Base-by-base conservation (phyloP, 352 stramenopile genomes). In the Pilasporangium apinafurcum region DNA sequence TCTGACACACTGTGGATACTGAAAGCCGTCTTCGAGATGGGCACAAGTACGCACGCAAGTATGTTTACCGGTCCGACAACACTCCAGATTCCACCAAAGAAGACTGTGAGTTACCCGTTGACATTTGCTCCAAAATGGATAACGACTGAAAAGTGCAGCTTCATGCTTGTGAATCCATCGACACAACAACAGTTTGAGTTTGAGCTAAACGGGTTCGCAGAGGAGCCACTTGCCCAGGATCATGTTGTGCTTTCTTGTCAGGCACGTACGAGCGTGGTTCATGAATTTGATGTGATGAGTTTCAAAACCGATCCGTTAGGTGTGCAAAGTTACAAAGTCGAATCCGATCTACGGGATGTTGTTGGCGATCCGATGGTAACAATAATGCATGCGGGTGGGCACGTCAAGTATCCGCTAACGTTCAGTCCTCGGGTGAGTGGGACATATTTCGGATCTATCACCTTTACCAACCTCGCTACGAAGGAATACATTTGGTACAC, bases 401-500 rank as follows among this genome's bases (percentile, higher is more conserved):
- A 44, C 3, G 65, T 51, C 4, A 73, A 79, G 45, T 97, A 97
- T 39, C 53, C 68, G 16, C 57, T 97, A 4, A 94, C 71, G 0
- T 89, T 97, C 31, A 86, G 65, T 55, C 92, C 92, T 8, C 49
- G 90, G 12, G 67, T 97, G 20, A 95, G 88, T 9, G 92, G 93
- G 8, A 84, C 68, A 31, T 97, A 96, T 52, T 96, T 92, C 60
- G 93, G 93, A 6, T 92, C 81, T 7, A 73, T 98, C 37, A 97
- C 86, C 10, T 98, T 98, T 48, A 96, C 75, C 9, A 91, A 95
- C 42, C 53, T 69, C 24, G 40, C 48, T 7, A 90, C 73, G 17
- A 76, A 66, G n/a, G 73, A 90, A 44, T 95, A 86, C 47, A 53
- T 90, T 8, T 98, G 93, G 93, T 98, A 96, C 60, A 97, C 93